Conservation (phyloP, 371 early-diverging fungal genomes). For the Gilbertella persicaria region DNA sequence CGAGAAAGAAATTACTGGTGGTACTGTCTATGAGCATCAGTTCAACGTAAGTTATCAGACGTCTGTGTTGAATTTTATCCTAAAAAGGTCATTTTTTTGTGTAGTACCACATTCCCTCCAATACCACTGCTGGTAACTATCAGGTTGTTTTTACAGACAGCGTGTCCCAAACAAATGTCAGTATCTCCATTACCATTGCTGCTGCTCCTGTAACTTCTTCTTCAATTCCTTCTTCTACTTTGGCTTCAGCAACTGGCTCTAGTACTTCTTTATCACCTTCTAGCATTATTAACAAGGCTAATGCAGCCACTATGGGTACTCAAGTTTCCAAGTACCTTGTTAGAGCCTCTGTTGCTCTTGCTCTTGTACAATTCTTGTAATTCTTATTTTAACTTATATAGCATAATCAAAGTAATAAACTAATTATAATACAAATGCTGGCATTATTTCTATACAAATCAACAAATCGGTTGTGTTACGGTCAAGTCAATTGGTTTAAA, state of each 20-base stretch:
- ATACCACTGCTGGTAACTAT: conserved; percentile 30
- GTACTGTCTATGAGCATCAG: conserved; percentile 39
- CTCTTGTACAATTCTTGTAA: conserved; percentile 16
- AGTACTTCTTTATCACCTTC: not conserved
- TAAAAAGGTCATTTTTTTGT: not conserved
- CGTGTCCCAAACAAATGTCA: conserved; percentile 26
- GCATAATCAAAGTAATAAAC: no score
- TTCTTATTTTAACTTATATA: no score
- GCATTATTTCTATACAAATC: no score
- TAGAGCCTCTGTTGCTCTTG: conserved; percentile 2
- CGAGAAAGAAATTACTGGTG: conserved; percentile 24
- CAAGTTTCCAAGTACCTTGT: conserved; percentile 8
- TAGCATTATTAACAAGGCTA: not conserved
- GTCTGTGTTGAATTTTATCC: not conserved
- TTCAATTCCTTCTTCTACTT: not conserved
- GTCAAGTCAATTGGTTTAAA: no score
- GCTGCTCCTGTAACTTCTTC: conserved; percentile 27
- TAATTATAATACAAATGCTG: no score
- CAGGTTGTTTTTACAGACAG: conserved; percentile 31
- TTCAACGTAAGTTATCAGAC: conserved; percentile 25
- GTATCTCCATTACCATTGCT: conserved; percentile 32
- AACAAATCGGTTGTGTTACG: no score
- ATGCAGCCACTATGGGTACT: conserved; percentile 7
- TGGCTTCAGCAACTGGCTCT: not conserved
- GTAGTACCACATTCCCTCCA: conserved; percentile 37